Conservation (phyloP, 2,329 filamentous ascomycete species). For the Ophiobolus disseminans region DNA sequence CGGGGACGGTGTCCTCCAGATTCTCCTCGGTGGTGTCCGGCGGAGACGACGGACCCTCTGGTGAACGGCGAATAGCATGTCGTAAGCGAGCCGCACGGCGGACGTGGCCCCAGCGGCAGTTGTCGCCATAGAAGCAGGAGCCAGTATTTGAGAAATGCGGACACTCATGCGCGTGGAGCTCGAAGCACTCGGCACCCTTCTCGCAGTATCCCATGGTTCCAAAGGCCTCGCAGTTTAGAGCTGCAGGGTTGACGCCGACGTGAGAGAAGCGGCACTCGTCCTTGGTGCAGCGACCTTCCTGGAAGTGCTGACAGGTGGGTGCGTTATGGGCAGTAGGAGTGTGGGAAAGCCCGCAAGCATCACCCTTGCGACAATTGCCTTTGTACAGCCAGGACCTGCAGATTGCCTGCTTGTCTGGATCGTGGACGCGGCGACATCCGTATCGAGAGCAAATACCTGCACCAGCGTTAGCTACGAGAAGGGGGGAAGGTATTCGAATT, state of each 20-base stretch:
- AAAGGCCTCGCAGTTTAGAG: conserved; percentile 83
- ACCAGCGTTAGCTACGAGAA: conserved; percentile 22
- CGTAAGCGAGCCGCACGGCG: conserved; percentile 56
- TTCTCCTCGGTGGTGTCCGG: conserved; percentile 16
- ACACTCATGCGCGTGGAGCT: conserved; percentile 91
- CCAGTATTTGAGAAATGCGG: conserved; percentile 94
- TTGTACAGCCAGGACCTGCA: conserved; percentile 88
- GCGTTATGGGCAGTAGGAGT: conserved; percentile 82
- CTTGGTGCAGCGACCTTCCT: conserved; percentile 89
- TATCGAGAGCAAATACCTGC: conserved; percentile 84
- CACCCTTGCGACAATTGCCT: conserved; percentile 77
- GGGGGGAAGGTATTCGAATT: neutral
- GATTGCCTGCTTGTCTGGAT: conserved; percentile 83
- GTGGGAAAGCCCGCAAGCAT: conserved; percentile 89
- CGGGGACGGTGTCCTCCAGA: conserved; percentile 6
- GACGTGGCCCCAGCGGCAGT: conserved; percentile 86
- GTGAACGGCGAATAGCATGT: conserved; percentile 20
- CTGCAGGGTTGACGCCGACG: conserved; percentile 75
- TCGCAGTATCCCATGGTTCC: conserved; percentile 88
- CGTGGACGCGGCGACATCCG: conserved; percentile 80
- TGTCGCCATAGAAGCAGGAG: conserved; percentile 73
- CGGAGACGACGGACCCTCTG: conserved; percentile 12
- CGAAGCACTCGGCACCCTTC: conserved; percentile 76
- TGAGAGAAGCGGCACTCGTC: conserved; percentile 86
- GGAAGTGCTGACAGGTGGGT: conserved; percentile 87